Evolutionary conservation across 305 asterid species (phyloP).

Genomic region (Lippia alba): DNA sequence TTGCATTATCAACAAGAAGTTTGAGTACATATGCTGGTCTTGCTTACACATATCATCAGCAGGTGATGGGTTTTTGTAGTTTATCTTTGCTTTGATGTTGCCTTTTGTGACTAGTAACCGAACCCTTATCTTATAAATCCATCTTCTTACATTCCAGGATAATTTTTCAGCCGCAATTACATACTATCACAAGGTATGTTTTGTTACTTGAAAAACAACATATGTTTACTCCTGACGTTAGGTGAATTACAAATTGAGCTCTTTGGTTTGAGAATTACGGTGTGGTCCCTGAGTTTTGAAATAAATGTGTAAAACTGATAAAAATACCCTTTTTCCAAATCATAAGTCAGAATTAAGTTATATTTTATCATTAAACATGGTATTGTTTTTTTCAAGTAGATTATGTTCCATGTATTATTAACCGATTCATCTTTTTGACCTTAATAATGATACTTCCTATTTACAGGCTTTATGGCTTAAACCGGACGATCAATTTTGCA

Average conservation of each 20-base stretch:
- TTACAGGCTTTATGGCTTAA: constrained; percentile 88
- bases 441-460: constrained; percentile 2
- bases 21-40: constrained; percentile 94
- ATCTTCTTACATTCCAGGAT: constrained; percentile 56
- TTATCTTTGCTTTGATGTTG: not conserved
- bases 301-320: too few species aligned
- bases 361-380: too few species aligned
- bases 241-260: too few species aligned
- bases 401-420: not conserved
- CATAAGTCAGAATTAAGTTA: too few species aligned
- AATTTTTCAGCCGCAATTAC: constrained; percentile 80
- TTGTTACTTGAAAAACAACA: not conserved
- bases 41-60: constrained; percentile 90
- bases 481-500: constrained; percentile 85
- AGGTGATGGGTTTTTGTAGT: constrained; percentile 50
- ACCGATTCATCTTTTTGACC: not conserved
- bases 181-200: constrained; percentile 86
- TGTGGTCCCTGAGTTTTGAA: too few species aligned
- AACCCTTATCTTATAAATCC: constrained; percentile 11
- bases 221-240: not conserved
- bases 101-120: constrained; percentile 8
- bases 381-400: too few species aligned
- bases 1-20: constrained; percentile 90
- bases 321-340: too few species aligned
- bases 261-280: too few species aligned